Conservation (phyloP, 306 rosid genomes). For the Fragaria iinumae region DNA sequence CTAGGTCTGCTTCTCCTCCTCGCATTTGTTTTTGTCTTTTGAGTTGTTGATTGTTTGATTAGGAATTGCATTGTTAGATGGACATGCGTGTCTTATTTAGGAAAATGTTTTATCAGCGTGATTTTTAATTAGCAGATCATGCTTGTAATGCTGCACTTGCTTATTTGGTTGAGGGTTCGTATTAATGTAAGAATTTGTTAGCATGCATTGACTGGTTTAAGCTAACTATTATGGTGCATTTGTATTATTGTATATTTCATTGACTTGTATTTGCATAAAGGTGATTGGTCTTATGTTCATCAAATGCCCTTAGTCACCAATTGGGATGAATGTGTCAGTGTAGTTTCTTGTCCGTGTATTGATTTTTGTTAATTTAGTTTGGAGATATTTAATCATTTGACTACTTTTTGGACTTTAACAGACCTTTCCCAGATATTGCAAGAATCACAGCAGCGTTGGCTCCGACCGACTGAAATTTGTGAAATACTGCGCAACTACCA, state of each 20-base stretch:
- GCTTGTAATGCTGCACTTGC: not conserved
- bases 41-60: not conserved
- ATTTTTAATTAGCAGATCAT: not conserved
- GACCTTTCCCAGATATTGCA: conserved; percentile 45
- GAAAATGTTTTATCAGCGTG: not conserved
- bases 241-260: not conserved
- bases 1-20: conserved; percentile 40
- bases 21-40: not conserved
- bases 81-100: not conserved
- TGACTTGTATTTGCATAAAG: not conserved
- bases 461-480: conserved; percentile 67
- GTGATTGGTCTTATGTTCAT: not conserved
- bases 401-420: conserved; percentile 21
- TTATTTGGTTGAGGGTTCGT: not conserved
- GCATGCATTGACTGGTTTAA: not conserved
- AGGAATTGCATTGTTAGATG: not conserved
- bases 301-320: not conserved
- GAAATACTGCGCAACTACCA: conserved; percentile 62
- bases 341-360: not conserved
- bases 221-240: not conserved
- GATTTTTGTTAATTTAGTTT: not conserved
- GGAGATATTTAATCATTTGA: not conserved
- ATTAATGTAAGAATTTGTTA: not conserved
- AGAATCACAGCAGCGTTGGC: conserved; percentile 70
- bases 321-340: not conserved